Conservation (phyloP, 2,329 filamentous ascomycete genomes). For the Verticillium alfalfae region DNA sequence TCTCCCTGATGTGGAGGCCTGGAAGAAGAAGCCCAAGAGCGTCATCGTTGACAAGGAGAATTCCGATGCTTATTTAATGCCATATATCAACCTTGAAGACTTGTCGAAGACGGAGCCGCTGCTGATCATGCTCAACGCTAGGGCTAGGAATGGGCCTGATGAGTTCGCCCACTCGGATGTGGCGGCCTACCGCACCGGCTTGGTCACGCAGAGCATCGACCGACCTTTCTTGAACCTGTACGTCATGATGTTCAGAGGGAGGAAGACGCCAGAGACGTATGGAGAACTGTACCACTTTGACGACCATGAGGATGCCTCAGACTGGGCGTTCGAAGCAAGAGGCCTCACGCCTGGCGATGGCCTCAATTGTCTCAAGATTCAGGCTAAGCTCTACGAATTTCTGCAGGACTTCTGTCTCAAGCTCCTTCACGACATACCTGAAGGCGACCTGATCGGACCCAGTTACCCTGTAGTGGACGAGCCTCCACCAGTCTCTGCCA, state of each 20-base stretch:
- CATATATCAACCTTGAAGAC: conserved; percentile 54
- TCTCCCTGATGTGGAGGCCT: conserved; percentile 43
- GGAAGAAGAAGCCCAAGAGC: neutral
- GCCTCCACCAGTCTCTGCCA: conserved; percentile 23
- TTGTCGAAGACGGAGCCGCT: conserved; percentile 35
- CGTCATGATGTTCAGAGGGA: conserved; percentile 27
- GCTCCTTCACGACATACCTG: conserved; percentile 46
- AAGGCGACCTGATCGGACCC: conserved; percentile 18
- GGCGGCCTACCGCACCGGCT: conserved; percentile 23
- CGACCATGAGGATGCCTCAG: conserved; percentile 26
- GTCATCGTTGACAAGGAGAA: neutral
- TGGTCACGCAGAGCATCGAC: conserved; percentile 14
- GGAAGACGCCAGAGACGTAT: conserved; percentile 21
- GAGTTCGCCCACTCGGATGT: conserved; percentile 42
- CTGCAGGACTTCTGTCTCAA: conserved; percentile 38
- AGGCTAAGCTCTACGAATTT: conserved; percentile 40
- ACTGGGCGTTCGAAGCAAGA: conserved; percentile 24
- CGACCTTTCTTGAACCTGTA: conserved; percentile 21
- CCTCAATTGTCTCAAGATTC: conserved; percentile 43
- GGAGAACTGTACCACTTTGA: conserved; percentile 27
- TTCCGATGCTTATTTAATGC: conserved; percentile 39
- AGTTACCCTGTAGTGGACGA: conserved; percentile 28
- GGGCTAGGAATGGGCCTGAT: conserved; percentile 39
- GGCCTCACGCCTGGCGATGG: conserved; percentile 39
- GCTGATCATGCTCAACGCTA: conserved; percentile 44